These are phyloP conservation scores for Poteriospumella lacustris DNA, from an alignment of 108 stramenopile genomes.

Conservation along the genomic window DNA sequence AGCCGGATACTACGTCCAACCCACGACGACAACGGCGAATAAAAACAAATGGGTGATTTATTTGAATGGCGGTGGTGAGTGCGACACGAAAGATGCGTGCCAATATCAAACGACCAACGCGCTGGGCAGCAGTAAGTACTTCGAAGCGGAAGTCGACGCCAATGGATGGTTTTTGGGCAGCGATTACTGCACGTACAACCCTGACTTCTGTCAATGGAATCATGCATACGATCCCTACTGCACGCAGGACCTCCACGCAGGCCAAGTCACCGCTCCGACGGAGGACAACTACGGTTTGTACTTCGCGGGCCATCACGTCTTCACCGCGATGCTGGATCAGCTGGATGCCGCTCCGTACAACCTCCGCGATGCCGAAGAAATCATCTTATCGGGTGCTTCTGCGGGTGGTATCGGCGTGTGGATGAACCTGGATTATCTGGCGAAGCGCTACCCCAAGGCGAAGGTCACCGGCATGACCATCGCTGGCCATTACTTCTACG, in stretches of 20 bases:
- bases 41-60: constrained; percentile 20
- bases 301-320: neutral
- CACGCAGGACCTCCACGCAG: constrained; percentile 23
- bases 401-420: constrained; percentile 31
- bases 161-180: neutral
- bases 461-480: constrained; percentile 3
- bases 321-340: neutral
- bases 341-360: constrained; percentile 5
- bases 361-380: constrained; percentile 8
- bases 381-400: constrained; percentile 12
- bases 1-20: neutral
- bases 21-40: neutral
- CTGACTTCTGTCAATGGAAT: constrained; percentile 23
- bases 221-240: constrained; percentile 4
- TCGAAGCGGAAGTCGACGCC: neutral
- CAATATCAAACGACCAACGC: neutral
- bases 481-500: constrained; percentile 27
- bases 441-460: neutral
- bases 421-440: constrained; percentile 23
- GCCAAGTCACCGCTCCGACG: neutral
- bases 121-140: constrained; percentile 9
- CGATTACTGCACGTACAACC: neutral
- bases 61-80: constrained; percentile 31
- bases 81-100: neutral
- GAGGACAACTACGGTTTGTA: neutral